Conservation (phyloP, 148 eudicot species). For the Chenopodium formosanum region DNA sequence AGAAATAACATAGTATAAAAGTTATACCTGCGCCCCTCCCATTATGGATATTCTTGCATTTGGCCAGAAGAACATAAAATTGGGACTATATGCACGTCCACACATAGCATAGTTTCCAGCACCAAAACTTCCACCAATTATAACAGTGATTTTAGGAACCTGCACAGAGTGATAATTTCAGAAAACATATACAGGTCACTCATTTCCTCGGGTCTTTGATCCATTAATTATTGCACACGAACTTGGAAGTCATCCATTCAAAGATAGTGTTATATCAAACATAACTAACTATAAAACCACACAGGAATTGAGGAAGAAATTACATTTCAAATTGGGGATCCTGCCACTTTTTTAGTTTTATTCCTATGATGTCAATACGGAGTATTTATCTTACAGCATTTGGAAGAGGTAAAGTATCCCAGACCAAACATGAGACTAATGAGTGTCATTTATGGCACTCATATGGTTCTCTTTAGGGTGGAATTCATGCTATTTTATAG, state of each 20-base stretch:
- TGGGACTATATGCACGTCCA: constrained; percentile 96
- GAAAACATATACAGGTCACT: neutral
- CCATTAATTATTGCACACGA: neutral
- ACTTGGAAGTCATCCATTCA: neutral
- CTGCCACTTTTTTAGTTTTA: neutral
- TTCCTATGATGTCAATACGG: neutral
- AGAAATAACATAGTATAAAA: neutral
- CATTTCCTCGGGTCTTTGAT: neutral
- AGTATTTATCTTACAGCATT: too few relatives aligned
- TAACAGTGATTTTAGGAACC: constrained; percentile 94
- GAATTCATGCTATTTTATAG: too few relatives aligned
- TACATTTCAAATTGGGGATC: neutral
- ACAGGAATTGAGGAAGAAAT: neutral
- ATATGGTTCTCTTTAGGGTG: too few relatives aligned
- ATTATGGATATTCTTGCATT: constrained; percentile 93
- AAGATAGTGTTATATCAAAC: neutral
- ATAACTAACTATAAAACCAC: neutral
- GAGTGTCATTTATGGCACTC: too few relatives aligned
- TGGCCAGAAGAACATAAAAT: constrained; percentile 98
- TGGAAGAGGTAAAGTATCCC: neutral
- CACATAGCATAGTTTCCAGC: constrained; percentile 99
- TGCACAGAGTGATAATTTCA: constrained; percentile 30
- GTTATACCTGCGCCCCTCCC: constrained; percentile 94
- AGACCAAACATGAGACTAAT: neutral
- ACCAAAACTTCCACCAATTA: constrained; percentile 98